A percentile compares a stretch with the other conserved stretches of the same genome.
Conservation (phyloP, 1,284 basidiomycete genomes). For the Rhodotorula mucilaginosa region DNA sequence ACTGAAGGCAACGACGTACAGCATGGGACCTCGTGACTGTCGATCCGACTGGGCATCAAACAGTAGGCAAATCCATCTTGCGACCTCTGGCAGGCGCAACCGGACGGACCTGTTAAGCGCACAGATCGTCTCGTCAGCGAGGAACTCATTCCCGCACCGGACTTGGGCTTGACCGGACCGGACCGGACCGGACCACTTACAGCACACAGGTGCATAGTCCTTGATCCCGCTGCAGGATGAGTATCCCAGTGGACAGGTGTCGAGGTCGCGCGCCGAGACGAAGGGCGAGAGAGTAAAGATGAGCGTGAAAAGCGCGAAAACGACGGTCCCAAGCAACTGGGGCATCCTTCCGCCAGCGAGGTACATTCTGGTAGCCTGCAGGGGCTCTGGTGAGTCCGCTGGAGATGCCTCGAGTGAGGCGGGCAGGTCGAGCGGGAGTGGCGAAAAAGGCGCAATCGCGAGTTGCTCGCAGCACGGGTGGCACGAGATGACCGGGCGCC, state of each 20-base stretch:
- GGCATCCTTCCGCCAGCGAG: background rate
- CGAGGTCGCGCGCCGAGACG: background rate
- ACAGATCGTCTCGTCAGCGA: too few species aligned
- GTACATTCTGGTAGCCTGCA: background rate
- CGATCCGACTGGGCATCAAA: background rate
- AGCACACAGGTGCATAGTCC: background rate
- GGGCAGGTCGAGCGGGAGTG: too few species aligned
- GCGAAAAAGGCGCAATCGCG: too few species aligned
- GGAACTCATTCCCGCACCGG: too few species aligned
- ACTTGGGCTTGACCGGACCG: background rate
- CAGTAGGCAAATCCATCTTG: constrained; percentile 3
- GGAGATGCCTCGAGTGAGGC: too few species aligned
- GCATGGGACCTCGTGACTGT: background rate
- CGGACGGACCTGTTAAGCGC: background rate
- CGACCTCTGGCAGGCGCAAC: background rate
- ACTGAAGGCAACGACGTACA: background rate
- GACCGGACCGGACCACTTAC: background rate
- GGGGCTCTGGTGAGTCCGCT: too few species aligned
- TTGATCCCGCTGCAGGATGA: constrained; percentile 1
- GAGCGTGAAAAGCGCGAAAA: constrained; percentile 4
- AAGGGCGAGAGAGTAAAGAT: background rate
- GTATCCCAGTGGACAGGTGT: background rate
- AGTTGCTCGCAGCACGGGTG: too few species aligned
- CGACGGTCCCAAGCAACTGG: background rate
- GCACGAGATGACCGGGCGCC: too few species aligned